Percentiles rank a stretch among this genome's conserved stretches.
Evolutionary conservation across 2,329 filamentous ascomycete species (phyloP).

Genomic region (Talaromyces sp.): DNA sequence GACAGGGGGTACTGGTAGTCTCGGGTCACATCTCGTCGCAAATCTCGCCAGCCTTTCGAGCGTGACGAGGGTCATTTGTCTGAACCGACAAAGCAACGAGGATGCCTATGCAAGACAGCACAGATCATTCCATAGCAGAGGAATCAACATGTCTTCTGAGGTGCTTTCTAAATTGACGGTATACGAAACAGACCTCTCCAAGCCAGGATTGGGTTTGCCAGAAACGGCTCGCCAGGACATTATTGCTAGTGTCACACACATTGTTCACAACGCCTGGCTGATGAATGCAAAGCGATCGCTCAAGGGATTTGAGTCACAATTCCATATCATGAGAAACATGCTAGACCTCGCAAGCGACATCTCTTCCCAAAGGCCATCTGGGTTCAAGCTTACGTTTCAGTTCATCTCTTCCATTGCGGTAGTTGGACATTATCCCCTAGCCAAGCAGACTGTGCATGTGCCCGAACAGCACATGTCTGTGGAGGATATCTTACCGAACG

Average conservation of each 20-base stretch:
- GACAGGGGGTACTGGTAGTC: neutral
- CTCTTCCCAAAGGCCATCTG: conserved; percentile 18
- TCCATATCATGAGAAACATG: conserved; percentile 49
- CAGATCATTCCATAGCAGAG: neutral
- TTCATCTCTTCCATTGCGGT: neutral
- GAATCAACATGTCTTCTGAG: neutral
- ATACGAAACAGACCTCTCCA: neutral
- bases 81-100: neutral
- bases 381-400: neutral
- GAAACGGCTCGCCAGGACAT: neutral
- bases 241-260: conserved; percentile 41
- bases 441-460: conserved; percentile 25
- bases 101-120: neutral
- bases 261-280: conserved; percentile 36
- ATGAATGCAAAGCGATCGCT: conserved; percentile 23
- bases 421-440: neutral
- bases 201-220: neutral
- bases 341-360: conserved; percentile 43
- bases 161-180: neutral
- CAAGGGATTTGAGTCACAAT: conserved; percentile 24
- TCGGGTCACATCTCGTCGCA: conserved; percentile 47
- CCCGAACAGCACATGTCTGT: conserved; percentile 44
- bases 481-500: conserved; percentile 41
- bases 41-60: conserved; percentile 45
- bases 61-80: conserved; percentile 37